These are phyloP conservation scores for Ceratocystis cubensis DNA, from an alignment of 2,329 filamentous ascomycete species.

Conservation along the genomic window DNA sequence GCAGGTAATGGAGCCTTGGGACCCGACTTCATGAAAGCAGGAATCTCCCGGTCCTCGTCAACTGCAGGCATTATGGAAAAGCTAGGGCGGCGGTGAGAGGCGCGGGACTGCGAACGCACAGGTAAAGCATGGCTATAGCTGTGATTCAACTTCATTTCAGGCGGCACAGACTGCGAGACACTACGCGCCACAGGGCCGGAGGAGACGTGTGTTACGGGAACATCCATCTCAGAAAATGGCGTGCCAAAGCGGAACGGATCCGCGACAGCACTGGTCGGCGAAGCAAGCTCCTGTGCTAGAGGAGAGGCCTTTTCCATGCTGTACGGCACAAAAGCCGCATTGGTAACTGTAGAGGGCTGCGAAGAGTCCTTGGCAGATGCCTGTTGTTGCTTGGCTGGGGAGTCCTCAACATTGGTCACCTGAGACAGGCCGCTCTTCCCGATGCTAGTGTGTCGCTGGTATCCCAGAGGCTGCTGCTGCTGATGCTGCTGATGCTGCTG, in stretches of 20 bases:
- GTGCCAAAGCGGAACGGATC: constrained; percentile 67
- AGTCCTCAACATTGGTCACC: constrained; percentile 18
- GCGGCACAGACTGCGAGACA: constrained; percentile 79
- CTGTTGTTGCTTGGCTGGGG: not conserved
- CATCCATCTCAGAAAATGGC: constrained; percentile 81
- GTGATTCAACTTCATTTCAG: constrained; percentile 51
- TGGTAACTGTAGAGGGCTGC: constrained; percentile 26
- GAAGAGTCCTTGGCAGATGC: constrained; percentile 28
- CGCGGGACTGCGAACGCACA: constrained; percentile 40
- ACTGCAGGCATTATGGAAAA: constrained; percentile 57
- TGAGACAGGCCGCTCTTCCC: constrained; percentile 15
- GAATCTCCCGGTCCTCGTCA: constrained; percentile 47
- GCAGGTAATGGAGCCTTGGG: constrained; percentile 25
- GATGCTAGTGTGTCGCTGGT: constrained; percentile 7
- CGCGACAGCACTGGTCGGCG: constrained; percentile 32
- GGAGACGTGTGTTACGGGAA: constrained; percentile 63
- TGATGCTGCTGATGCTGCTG: constrained; percentile 14
- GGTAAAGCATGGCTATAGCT: constrained; percentile 44
- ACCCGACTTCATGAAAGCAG: constrained; percentile 20
- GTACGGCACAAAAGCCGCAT: constrained; percentile 35
- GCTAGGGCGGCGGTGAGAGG: constrained; percentile 52
- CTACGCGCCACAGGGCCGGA: constrained; percentile 64
- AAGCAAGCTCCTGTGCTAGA: constrained; percentile 43
- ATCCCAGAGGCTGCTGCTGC: constrained; percentile 24
- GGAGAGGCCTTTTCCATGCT: constrained; percentile 41